Base-by-base conservation (phyloP, 768 basidiomycete species). In the Hericium alpestre region DNA sequence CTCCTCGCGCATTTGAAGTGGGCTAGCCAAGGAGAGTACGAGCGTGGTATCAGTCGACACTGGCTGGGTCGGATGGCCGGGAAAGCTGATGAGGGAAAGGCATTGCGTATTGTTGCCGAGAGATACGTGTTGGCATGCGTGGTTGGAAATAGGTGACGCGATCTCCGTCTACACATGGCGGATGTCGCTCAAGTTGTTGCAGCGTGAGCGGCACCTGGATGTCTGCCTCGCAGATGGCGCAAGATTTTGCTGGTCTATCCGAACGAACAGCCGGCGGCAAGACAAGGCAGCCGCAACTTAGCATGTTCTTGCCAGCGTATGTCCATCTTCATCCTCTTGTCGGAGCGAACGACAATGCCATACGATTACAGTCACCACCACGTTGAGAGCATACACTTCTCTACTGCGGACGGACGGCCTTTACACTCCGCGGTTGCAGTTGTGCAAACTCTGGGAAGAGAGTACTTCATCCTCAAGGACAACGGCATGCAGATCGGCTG, bases 401-500 rank as follows among this genome's bases (percentile, higher is more conserved):
- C 73, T 4, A 71, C 78, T 0, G 54, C 73, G 0, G 63, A 69
- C 8, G 72, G 76, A 9, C 62, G 63, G 18, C 65, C 71, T 2
- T 69, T 91, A 16, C 87, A 90, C 63, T 67, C 70, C 1, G 84
- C 84, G 1, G 63, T 90, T 5, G 88, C 88, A 1, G 72, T 79
- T 16, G 77, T 90, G 9, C 88, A 87, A 66, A 90, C 88, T 0
- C 81, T 81, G 1, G 73, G 70, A 38, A 69, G 88, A 57, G 84
- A 83, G 65, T 87, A 88, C 64, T 84, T 75, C 62, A 74, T 90
- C 38, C 66, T 91, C 59, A 79, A 76, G 55, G 85, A 89, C 58
- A 90, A 86, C 55, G 88, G 88, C 15, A 82, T 87, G 80, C 80
- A 86, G 61, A 74, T 90, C 13, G 88, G 88, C 7, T 75, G 73